Conservation (phyloP, 352 stramenopile species). For the Phytophthora sp. region DNA sequence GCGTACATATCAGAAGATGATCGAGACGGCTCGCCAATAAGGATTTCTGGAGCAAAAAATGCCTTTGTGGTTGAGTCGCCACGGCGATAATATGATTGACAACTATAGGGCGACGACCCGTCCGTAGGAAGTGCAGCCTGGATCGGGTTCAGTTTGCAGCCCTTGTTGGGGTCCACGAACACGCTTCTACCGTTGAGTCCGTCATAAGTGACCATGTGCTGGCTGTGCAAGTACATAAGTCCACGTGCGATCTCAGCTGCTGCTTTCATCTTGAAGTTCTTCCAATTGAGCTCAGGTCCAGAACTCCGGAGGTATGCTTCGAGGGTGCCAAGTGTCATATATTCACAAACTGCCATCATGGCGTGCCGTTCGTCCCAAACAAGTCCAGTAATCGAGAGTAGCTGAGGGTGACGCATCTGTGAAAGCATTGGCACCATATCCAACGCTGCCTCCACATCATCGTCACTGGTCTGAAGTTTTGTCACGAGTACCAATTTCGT, state of each 20-base stretch:
- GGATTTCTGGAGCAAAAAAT: slow-evolving; percentile 65
- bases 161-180: slow-evolving; percentile 73
- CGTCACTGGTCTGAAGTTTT: slow-evolving; percentile 56
- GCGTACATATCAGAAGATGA: slow-evolving; percentile 77
- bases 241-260: slow-evolving; percentile 65
- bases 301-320: slow-evolving; percentile 57
- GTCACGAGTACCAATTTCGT: slow-evolving; percentile 64
- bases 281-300: slow-evolving; percentile 59
- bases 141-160: slow-evolving; percentile 83
- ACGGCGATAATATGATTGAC: slow-evolving; percentile 34
- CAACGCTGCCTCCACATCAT: slow-evolving; percentile 63
- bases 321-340: slow-evolving; percentile 74
- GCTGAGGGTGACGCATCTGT: slow-evolving; percentile 71
- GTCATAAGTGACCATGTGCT: slow-evolving; percentile 77
- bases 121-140: slow-evolving; percentile 64
- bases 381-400: slow-evolving; percentile 66
- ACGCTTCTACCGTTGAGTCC: slow-evolving; percentile 71
- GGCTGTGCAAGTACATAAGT: slow-evolving; percentile 81
- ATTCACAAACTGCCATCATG: slow-evolving; percentile 72
- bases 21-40: slow-evolving; percentile 49
- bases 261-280: slow-evolving; percentile 81
- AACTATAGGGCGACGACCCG: slow-evolving; percentile 36
- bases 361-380: slow-evolving; percentile 65
- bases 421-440: slow-evolving; percentile 63
- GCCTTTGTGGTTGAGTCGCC: slow-evolving; percentile 42